A percentile compares a stretch with the other conserved stretches of the same genome.
Evolutionary conservation across 1,284 basidiomycete species (phyloP).

Genomic region (Uromyces viciae-fabae): DNA sequence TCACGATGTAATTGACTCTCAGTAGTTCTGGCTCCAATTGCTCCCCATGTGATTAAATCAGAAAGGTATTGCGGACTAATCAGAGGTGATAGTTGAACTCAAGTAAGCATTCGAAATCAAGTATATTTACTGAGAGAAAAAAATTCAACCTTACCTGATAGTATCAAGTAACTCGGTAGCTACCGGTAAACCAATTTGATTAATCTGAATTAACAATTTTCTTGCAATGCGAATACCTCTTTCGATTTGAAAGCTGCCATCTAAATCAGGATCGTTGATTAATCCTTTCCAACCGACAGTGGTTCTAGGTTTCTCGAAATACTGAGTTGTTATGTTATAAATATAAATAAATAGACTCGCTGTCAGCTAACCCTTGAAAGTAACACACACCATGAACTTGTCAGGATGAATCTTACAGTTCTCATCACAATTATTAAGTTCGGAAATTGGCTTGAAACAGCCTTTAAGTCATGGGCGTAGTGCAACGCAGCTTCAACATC

Average conservation of each 20-base stretch:
- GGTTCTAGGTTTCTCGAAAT: constrained; percentile 66
- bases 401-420: constrained; percentile 81
- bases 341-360: too few species aligned
- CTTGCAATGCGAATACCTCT: constrained; percentile 83
- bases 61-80: constrained; percentile 61
- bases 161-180: constrained; percentile 84
- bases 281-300: constrained; percentile 71
- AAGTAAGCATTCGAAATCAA: constrained; percentile 61
- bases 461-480: constrained; percentile 74
- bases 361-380: too few species aligned
- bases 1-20: constrained; percentile 58
- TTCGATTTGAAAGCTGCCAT: constrained; percentile 94
- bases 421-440: constrained; percentile 90
- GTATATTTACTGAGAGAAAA: constrained; percentile 41
- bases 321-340: too few species aligned
- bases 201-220: constrained; percentile 82
- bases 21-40: constrained; percentile 93
- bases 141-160: constrained; percentile 50
- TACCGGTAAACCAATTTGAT: constrained; percentile 80
- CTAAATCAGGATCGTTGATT: constrained; percentile 72
- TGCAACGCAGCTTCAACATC: constrained; percentile 74
- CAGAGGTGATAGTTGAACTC: constrained; percentile 23
- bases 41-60: constrained; percentile 86
- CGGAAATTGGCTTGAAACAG: constrained; percentile 64
- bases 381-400: too few species aligned